phyloP scores from a whole-genome alignment of 176 grass and related monocot genomes.

The Dactylis glomerata region DNA sequence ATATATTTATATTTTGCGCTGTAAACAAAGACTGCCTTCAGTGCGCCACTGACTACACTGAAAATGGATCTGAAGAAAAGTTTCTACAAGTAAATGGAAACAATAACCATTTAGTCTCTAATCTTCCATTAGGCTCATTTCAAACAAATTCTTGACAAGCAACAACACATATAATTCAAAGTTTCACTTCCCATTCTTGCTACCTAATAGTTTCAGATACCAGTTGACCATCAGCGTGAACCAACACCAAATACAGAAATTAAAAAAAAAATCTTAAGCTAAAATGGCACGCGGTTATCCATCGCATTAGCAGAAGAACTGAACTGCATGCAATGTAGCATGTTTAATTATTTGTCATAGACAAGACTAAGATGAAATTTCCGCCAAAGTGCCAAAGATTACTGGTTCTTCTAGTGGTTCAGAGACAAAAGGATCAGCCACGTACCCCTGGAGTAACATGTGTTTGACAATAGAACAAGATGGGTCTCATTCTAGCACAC shows the following conservation, averaged over 20 bases:
- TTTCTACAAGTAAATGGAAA: slow-evolving; percentile 6
- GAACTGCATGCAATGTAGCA: not conserved
- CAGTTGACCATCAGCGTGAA: not conserved
- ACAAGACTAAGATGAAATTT: not conserved
- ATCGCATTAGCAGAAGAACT: not conserved
- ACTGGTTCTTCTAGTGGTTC: not conserved
- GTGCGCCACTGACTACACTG: not conserved
- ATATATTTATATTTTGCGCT: not conserved
- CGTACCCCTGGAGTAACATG: not conserved
- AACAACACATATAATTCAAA: not conserved
- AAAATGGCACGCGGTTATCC: not conserved
- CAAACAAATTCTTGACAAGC: not conserved
- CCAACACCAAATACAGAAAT: not conserved
- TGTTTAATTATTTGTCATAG: not conserved
- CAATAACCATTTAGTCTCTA: not conserved
- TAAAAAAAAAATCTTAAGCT: not conserved
- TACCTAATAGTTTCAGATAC: not conserved
- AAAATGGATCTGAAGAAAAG: not conserved
- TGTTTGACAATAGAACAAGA: slow-evolving; percentile 10
- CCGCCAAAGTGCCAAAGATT: not conserved
- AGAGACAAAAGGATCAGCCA: not conserved
- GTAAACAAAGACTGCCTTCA: not conserved
- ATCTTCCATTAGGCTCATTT: not conserved
- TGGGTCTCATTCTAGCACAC: not conserved
- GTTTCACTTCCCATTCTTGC: not conserved